These are phyloP conservation scores for Mycena vitilis DNA, from an alignment of 768 basidiomycete species.

Conservation along the genomic window DNA sequence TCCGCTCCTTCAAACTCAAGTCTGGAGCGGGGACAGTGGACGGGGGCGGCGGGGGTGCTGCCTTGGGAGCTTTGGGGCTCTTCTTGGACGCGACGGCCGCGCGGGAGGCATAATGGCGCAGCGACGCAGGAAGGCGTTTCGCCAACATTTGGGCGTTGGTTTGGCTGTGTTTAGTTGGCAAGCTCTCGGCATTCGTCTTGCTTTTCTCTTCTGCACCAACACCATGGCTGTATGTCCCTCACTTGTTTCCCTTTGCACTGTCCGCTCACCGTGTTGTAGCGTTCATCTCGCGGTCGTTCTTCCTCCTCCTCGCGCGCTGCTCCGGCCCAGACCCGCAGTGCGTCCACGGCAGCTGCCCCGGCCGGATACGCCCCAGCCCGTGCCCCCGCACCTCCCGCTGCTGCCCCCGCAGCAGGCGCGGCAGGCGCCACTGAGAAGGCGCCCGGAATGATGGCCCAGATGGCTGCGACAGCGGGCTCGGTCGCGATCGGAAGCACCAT, in stretches of 20 bases:
- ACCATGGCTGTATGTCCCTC: slow-evolving; percentile 61
- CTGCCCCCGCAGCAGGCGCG: slow-evolving; percentile 54
- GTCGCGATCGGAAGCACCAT: slow-evolving; percentile 90
- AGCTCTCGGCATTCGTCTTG: slow-evolving; percentile 1
- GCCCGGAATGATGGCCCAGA: slow-evolving; percentile 84
- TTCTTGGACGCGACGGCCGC: slow-evolving; percentile 6
- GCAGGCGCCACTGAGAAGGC: slow-evolving; percentile 46
- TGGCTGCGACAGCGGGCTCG: slow-evolving; percentile 92
- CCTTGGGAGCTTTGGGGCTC: not conserved
- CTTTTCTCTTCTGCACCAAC: slow-evolving; percentile 16
- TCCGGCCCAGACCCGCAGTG: slow-evolving; percentile 49
- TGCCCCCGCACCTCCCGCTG: slow-evolving; percentile 55
- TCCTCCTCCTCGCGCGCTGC: slow-evolving; percentile 54
- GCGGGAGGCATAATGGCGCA: slow-evolving; percentile 29
- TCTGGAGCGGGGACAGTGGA: too few relatives aligned
- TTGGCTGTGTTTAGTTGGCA: slow-evolving; percentile 1
- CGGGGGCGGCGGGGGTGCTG: not conserved
- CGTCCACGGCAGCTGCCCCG: slow-evolving; percentile 43
- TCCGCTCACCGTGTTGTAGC: slow-evolving; percentile 53
- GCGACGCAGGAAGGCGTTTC: slow-evolving; percentile 10
- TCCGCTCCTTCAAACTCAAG: not conserved
- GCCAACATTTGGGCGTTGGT: slow-evolving; percentile 20
- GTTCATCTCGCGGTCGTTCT: slow-evolving; percentile 82
- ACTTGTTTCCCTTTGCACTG: not conserved
- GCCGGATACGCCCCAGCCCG: slow-evolving; percentile 58